Evolutionary conservation across 768 basidiomycete genomes (phyloP), one percentile per base, ranked within the genome.

Genomic region (Kwoniella botswanensis): DNA sequence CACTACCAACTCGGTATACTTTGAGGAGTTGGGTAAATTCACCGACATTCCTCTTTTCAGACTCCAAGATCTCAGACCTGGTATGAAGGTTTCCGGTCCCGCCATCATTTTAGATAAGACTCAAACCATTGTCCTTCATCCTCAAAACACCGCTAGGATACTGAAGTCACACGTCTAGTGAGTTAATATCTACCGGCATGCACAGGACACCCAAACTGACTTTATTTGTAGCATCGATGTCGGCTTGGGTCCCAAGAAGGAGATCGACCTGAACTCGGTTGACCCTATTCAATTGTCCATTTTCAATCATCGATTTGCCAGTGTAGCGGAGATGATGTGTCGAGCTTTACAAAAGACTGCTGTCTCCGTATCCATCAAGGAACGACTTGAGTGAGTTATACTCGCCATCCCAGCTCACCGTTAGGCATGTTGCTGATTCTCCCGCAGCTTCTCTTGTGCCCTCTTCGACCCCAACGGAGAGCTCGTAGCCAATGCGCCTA

Each of bases 231-330:
- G 69, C 67, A 75, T 75, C 63, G 78, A 79, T 50, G 78, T 79
- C 56, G 78, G 78, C 12, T 67, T 79, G 13, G 78, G 78, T 5
- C 73, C 74, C 2, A 67, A 75, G 43, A 76, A 76, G 58, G 62
- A 63, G 43, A 69, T 77, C 64, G 70, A 71, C 56, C 60, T 73
- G 42, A 65, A 44, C 4, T 61, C 70, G 17, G 77, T 79, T 21
- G 77, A 79, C 57, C 77, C 77, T 9, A 73, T 79, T 24, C 86
- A 94, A 41, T 86, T 97, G 57, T 93, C 93, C 1, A 88, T 98
- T 63, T 98, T 97, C 77, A 92, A 93, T 12, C 95, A 97, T 79
- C 91, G 95, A 60, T 95, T 98, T 85, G 97, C 97, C 94, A 92
- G 92, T 77, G 92, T 98, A n/a, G 94, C 94, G 4, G 94, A 96